Conservation (phyloP, 768 basidiomycete genomes). For the Zangia roseola region DNA sequence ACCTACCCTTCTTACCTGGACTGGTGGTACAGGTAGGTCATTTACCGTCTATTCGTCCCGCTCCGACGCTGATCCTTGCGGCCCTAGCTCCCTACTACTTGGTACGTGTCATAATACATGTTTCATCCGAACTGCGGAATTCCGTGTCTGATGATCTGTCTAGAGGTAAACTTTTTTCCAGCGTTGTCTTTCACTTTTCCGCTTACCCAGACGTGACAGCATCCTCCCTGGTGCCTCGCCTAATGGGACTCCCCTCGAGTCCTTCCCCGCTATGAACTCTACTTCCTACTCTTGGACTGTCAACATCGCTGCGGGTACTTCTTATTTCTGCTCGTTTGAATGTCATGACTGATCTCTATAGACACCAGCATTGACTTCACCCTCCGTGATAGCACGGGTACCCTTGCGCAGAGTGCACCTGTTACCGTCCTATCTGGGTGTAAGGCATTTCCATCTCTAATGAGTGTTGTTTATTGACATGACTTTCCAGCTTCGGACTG, state of each 20-base stretch:
- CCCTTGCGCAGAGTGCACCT: constrained; percentile 45
- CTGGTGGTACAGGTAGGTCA: constrained; percentile 54
- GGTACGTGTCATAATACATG: constrained; percentile 42
- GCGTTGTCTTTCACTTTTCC: neutral
- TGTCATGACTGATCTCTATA: constrained; percentile 11
- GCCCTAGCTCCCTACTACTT: constrained; percentile 58
- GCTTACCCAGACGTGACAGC: constrained; percentile 33
- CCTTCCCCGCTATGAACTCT: constrained; percentile 41
- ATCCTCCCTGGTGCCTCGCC: constrained; percentile 53
- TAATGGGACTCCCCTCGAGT: constrained; percentile 41
- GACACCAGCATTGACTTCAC: constrained; percentile 56
- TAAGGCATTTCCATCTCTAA: constrained; percentile 34
- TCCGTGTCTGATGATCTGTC: neutral
- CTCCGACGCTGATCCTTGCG: neutral
- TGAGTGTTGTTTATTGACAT: constrained; percentile 7
- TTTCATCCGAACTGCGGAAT: neutral
- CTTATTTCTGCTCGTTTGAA: neutral
- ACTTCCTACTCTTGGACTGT: constrained; percentile 54
- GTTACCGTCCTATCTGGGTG: constrained; percentile 50
- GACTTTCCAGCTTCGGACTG: constrained; percentile 37
- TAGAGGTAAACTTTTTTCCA: constrained; percentile 38
- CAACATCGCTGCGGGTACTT: constrained; percentile 46
- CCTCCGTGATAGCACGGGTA: constrained; percentile 62
- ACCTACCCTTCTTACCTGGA: constrained; percentile 53
- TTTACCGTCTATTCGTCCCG: neutral